A percentile compares a stretch with the other conserved stretches of the same genome.
phyloP scores from a whole-genome alignment of 129 eudicot genomes.

The Deinandra increscens region DNA sequence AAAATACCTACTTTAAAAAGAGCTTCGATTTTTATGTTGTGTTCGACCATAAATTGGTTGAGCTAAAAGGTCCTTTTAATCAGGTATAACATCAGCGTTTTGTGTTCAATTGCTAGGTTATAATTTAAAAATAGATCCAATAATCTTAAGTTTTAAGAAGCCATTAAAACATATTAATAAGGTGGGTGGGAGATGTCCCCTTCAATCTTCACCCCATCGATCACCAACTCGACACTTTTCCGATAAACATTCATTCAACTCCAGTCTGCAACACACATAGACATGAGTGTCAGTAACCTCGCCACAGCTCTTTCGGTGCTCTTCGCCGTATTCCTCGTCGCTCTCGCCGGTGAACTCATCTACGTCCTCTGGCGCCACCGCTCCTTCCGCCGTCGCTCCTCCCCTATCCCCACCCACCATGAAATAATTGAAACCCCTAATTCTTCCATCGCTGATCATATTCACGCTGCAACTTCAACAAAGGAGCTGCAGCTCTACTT shows the following conservation, averaged over 20 bases:
- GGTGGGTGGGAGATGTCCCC: too few relatives aligned
- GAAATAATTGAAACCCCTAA: constrained; percentile 9
- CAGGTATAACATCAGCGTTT: too few relatives aligned
- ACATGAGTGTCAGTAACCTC: constrained; percentile 39
- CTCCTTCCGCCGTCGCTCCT: constrained; percentile 29
- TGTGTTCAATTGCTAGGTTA: too few relatives aligned
- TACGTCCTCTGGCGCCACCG: constrained; percentile 64
- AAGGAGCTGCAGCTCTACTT: constrained; percentile 49
- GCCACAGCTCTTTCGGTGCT: constrained; percentile 44
- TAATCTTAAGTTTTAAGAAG: too few relatives aligned
- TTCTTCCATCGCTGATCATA: background rate
- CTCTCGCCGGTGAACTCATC: constrained; percentile 44
- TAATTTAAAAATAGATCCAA: too few relatives aligned
- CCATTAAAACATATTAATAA: too few relatives aligned
- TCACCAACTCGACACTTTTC: too few relatives aligned
- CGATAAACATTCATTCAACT: background rate
- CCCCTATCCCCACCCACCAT: constrained; percentile 6
- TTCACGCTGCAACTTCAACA: constrained; percentile 18
- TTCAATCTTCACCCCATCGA: too few relatives aligned
- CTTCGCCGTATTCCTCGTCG: constrained; percentile 41
- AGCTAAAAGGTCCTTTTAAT: too few relatives aligned
- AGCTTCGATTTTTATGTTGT: too few relatives aligned
- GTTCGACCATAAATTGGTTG: too few relatives aligned
- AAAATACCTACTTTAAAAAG: too few relatives aligned
- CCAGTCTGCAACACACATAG: background rate